Base-by-base conservation (phyloP, 2,329 filamentous ascomycete species). In the Lasiodiplodia hormozganensis region DNA sequence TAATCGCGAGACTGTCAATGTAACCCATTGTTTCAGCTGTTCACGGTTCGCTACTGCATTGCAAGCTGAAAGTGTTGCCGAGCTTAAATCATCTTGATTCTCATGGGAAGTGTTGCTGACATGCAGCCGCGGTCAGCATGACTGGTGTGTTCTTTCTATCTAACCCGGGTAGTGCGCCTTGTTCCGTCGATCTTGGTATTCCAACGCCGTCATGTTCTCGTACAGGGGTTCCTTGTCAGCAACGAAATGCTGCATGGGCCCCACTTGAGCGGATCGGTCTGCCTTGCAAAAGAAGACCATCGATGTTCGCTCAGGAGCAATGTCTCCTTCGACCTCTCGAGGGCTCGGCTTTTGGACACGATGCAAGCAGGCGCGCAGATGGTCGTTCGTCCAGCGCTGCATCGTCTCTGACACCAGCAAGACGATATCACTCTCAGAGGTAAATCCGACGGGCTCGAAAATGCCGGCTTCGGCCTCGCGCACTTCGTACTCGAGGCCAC, bases 241-340 rank as follows among this genome's bases (percentile, higher is more conserved):
- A 7, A 53, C 51, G 25, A 53, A 53, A 23, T 53, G 21, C 21
- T n/a, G 51, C 51, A 53, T 53, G 4, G 51, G 51, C 14, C 51
- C 51, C 51, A 53, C 51, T 21, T 23, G 25, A 3, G 25, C 51
- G 2, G 23, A 23, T 16, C 51, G 23, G 51, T 53, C 51, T 25
- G 51, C 51, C 51, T 53, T 53, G 51, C 51, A 53, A 25, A 53
- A 53, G 51, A 53, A 53, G 21, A 53, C 51, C 21, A 53, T 16
- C 12, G 21, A 25, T 25, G 51, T 53, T 21, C 51, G 51, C 51
- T 53, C 51, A 2, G 51, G 51, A 23, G 51, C 51, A 3, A 53
- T 16, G 51, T 25, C 51, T 16, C 23, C 51, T 10, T 28, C 51
- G 0, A 53, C 12, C 51, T 53, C 51, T 16, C 23, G 23, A 12